These are phyloP conservation scores for Stephanodiscus triporus DNA, from an alignment of 108 stramenopile genomes.

Conservation along the genomic window DNA sequence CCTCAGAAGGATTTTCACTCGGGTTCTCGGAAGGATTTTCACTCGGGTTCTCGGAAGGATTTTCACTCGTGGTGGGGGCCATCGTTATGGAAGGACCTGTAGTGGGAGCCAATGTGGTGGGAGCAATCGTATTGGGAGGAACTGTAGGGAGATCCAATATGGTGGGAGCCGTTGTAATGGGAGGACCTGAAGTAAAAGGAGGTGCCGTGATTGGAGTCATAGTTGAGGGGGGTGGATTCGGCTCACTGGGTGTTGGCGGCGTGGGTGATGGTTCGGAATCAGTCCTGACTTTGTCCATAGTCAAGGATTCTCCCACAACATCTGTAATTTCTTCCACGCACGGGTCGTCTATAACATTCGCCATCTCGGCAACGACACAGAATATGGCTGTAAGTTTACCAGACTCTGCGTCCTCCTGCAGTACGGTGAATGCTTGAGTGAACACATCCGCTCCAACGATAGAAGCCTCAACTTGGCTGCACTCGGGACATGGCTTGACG, in stretches of 20 bases:
- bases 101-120: not conserved
- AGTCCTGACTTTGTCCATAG: constrained; percentile 23
- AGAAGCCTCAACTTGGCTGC: constrained; percentile 28
- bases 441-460: constrained; percentile 29
- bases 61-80: too few relatives aligned
- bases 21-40: too few relatives aligned
- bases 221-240: too few relatives aligned
- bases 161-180: too few relatives aligned
- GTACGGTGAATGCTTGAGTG: constrained; percentile 27
- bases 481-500: constrained; percentile 31
- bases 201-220: not conserved
- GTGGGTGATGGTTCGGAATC: not conserved
- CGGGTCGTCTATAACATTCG: constrained; percentile 13
- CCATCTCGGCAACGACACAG: constrained; percentile 28
- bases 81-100: not conserved
- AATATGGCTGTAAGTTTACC: constrained; percentile 32
- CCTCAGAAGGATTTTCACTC: too few relatives aligned
- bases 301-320: constrained; percentile 32
- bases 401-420: constrained; percentile 24
- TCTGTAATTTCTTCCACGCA: constrained; percentile 26
- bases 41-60: too few relatives aligned
- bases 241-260: too few relatives aligned
- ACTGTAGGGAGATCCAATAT: too few relatives aligned
- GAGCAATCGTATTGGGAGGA: not conserved
- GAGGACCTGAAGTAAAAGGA: not conserved